Evolutionary conservation across 805 yeast genomes (phyloP).

Genomic region (Wickerhamiella slavikovae): DNA sequence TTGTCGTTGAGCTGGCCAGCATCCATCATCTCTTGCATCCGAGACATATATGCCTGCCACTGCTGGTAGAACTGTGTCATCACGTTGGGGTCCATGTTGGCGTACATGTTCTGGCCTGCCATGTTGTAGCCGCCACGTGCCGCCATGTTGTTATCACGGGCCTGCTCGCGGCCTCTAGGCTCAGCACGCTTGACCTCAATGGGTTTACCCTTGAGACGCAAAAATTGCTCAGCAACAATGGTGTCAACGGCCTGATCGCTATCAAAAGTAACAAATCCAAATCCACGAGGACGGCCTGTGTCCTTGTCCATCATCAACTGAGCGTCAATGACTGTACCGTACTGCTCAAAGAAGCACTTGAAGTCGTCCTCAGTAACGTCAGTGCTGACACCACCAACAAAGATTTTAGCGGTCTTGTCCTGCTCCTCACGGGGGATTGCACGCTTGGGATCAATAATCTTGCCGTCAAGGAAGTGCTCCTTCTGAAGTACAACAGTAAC

Average conservation of each 20-base stretch:
- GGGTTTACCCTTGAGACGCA: constrained; percentile 62
- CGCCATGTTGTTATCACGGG: constrained; percentile 5
- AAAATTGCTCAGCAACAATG: constrained; percentile 62
- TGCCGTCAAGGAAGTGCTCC: constrained; percentile 84
- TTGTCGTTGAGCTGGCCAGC: constrained; percentile 8
- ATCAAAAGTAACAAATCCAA: constrained; percentile 91
- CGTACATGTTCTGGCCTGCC: constrained; percentile 5
- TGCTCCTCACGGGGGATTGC: constrained; percentile 97
- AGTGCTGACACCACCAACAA: constrained; percentile 92
- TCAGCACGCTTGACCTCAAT: constrained; percentile 27
- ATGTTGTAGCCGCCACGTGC: constrained; percentile 7
- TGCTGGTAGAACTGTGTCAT: constrained; percentile 24
- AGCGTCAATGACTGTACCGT: constrained; percentile 84
- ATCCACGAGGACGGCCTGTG: constrained; percentile 91
- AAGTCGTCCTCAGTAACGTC: constrained; percentile 85
- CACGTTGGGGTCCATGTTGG: constrained; percentile 22
- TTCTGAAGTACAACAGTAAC: constrained; percentile 73
- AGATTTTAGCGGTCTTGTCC: constrained; percentile 88
- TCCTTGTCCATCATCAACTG: constrained; percentile 95
- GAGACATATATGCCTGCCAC: constrained; percentile 21
- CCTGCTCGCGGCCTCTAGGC: constrained; percentile 17
- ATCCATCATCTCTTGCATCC: constrained; percentile 20
- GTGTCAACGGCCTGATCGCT: constrained; percentile 84
- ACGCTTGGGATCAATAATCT: constrained; percentile 89
- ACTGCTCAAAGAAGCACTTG: constrained; percentile 64